phyloP scores from a whole-genome alignment of 2,329 filamentous ascomycete genomes.

The Hirsutella rhossiliensis region DNA sequence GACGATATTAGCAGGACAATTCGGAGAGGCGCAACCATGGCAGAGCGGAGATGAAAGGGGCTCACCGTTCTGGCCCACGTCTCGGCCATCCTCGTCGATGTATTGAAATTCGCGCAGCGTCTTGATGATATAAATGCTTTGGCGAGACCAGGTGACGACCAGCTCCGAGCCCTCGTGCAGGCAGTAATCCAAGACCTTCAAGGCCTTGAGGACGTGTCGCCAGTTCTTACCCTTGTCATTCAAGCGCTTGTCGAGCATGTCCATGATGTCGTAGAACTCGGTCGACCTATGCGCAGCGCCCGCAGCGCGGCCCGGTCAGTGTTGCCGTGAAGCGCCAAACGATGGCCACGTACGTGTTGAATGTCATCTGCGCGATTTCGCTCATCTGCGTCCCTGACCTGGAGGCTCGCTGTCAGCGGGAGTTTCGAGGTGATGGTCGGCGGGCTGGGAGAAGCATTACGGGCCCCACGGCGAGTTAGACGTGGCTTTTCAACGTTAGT shows the following conservation, averaged over 20 bases:
- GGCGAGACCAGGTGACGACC: constrained; percentile 93
- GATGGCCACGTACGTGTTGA: constrained; percentile 68
- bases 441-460: constrained; percentile 19
- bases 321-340: too few relatives aligned
- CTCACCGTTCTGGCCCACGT: constrained; percentile 91
- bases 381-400: constrained; percentile 84
- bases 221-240: constrained; percentile 99
- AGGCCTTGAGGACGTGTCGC: constrained; percentile 92
- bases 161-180: constrained; percentile 93
- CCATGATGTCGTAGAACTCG: constrained; percentile 99
- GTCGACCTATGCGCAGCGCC: constrained; percentile 56
- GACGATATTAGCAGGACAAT: constrained; percentile 6
- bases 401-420: too few relatives aligned
- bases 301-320: too few relatives aligned
- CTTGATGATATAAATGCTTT: constrained; percentile 98
- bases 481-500: constrained; percentile 50
- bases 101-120: constrained; percentile 95
- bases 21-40: background rate
- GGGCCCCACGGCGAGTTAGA: constrained; percentile 99
- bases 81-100: constrained; percentile 85
- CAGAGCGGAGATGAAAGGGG: constrained; percentile 1
- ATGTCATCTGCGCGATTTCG: constrained; percentile 95
- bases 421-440: too few relatives aligned
- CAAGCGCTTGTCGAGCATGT: constrained; percentile 96
- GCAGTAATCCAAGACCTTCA: constrained; percentile 97